Percentiles rank a stretch among this genome's conserved stretches.
phyloP scores from a whole-genome alignment of 2,329 filamentous ascomycete species.

The Colletotrichum acutatum region DNA sequence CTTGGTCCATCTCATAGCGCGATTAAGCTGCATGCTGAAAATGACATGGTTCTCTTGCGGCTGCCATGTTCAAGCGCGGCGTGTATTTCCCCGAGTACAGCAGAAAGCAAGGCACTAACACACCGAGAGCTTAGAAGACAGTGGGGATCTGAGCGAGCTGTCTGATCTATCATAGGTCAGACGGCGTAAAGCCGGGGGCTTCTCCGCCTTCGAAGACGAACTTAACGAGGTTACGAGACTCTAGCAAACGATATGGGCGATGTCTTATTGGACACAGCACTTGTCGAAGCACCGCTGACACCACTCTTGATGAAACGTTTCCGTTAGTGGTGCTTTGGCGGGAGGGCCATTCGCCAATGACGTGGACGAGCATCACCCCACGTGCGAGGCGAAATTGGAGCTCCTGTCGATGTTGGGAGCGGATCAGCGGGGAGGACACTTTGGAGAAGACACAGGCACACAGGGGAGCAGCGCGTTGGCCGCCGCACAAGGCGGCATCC shows the following conservation, averaged over 20 bases:
- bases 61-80: background rate
- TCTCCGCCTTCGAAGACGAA: background rate
- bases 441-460: background rate
- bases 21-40: background rate
- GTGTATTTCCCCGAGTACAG: background rate
- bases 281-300: background rate
- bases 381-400: conserved; percentile 16
- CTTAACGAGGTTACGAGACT: background rate
- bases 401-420: background rate
- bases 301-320: conserved; percentile 27
- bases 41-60: background rate
- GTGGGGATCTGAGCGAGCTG: background rate
- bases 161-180: background rate
- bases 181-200: background rate
- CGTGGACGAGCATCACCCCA: conserved; percentile 7
- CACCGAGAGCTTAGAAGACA: background rate
- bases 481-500: background rate
- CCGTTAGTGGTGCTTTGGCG: conserved; percentile 2
- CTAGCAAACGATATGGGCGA: background rate
- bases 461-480: background rate
- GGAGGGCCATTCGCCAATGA: conserved; percentile 8
- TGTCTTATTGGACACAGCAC: background rate
- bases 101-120: background rate
- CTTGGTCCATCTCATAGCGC: background rate
- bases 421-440: conserved; percentile 7